phyloP scores from a whole-genome alignment of 2,329 filamentous ascomycete genomes.

The Penicillium janthinellum region DNA sequence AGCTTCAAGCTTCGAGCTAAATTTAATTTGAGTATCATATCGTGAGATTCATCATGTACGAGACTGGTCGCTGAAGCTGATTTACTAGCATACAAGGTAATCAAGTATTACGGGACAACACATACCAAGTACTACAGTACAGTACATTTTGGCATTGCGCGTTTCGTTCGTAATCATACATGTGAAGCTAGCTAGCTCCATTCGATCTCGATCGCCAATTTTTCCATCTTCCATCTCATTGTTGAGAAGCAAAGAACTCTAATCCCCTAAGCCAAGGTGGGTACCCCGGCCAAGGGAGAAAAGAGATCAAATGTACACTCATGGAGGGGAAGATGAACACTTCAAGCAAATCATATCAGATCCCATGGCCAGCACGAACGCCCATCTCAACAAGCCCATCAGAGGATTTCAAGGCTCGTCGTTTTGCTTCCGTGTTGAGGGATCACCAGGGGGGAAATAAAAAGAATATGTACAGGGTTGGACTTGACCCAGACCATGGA shows the following conservation, averaged over 20 bases:
- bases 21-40: background rate
- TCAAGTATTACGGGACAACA: background rate
- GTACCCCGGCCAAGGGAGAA: background rate
- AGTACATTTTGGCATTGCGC: constrained; percentile 37
- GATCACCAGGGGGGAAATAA: constrained; percentile 7
- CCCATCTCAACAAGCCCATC: constrained; percentile 9
- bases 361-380: constrained; percentile 12
- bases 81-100: background rate
- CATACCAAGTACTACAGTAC: constrained; percentile 9
- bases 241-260: constrained; percentile 18
- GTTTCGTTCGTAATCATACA: constrained; percentile 46
- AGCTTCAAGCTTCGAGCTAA: background rate
- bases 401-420: background rate
- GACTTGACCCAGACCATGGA: constrained; percentile 2
- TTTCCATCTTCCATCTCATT: constrained; percentile 16
- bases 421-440: background rate
- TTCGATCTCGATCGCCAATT: constrained; percentile 13
- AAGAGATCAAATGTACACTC: constrained; percentile 12
- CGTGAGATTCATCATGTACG: no score
- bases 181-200: constrained; percentile 23
- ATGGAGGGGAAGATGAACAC: constrained; percentile 7
- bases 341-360: constrained; percentile 17
- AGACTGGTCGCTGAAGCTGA: no score
- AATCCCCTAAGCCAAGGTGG: background rate
- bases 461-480: constrained; percentile 24